These are phyloP conservation scores for Volutella citrinella DNA, from an alignment of 2,329 filamentous ascomycete genomes.

Conservation along the genomic window DNA sequence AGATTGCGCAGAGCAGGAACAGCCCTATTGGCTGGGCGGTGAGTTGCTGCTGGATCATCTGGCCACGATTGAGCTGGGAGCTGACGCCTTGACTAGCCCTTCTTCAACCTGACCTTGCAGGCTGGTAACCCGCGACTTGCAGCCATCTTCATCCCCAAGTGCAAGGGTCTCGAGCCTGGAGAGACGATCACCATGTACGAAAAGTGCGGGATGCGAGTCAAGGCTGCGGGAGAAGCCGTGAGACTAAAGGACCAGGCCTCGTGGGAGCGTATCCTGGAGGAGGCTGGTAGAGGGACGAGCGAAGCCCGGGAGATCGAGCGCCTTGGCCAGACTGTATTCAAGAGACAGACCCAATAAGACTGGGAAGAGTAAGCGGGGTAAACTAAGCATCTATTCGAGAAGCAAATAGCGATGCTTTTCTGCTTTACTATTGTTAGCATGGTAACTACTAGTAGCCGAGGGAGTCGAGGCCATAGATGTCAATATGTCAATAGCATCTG, in stretches of 20 bases:
- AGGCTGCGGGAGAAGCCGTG: conserved; percentile 88
- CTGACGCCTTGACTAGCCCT: conserved; percentile 65
- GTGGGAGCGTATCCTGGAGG: conserved; percentile 71
- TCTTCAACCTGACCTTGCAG: conserved; percentile 83
- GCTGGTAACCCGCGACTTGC: conserved; percentile 90
- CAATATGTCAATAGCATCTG: too few species aligned
- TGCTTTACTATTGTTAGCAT: too few species aligned
- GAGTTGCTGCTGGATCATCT: conserved; percentile 39
- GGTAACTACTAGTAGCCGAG: too few species aligned
- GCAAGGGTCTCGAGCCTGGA: conserved; percentile 63
- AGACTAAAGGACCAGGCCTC: conserved; percentile 74
- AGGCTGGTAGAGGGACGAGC: conserved; percentile 65
- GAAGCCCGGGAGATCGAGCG: conserved; percentile 79
- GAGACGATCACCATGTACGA: conserved; percentile 90
- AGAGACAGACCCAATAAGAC: conserved; percentile 27
- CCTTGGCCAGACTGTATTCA: conserved; percentile 61
- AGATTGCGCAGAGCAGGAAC: conserved; percentile 73
- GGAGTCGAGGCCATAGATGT: too few species aligned
- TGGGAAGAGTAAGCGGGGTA: conserved; percentile 1
- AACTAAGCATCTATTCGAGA: too few species aligned
- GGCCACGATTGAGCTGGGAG: too few species aligned
- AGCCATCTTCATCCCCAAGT: conserved; percentile 82
- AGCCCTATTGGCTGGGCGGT: conserved; percentile 97
- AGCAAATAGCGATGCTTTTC: too few species aligned
- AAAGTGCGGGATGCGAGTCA: conserved; percentile 85